Conservation (phyloP, 257 asterid genomes). For the Pogostemon cablin region DNA sequence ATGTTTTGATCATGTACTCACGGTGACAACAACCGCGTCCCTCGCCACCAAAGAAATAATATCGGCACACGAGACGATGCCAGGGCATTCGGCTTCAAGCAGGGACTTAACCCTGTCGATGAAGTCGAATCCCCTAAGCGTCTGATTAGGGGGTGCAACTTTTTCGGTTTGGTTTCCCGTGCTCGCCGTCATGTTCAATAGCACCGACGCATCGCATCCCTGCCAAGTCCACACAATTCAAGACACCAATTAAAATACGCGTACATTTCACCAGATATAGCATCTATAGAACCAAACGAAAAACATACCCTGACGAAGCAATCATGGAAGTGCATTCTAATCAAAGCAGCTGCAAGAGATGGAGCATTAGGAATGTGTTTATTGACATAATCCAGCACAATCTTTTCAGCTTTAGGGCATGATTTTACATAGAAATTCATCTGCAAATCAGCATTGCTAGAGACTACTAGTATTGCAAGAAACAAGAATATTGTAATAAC, state of each 20-base stretch:
- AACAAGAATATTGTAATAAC: constrained; percentile 19
- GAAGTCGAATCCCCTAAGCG: constrained; percentile 54
- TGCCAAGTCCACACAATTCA: background rate
- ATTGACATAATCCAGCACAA: constrained; percentile 51
- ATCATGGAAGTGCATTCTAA: constrained; percentile 60
- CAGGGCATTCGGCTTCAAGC: constrained; percentile 54
- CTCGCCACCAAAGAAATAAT: constrained; percentile 49
- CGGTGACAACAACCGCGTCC: constrained; percentile 49
- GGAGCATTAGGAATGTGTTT: constrained; percentile 66
- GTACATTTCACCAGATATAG: background rate
- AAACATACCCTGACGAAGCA: constrained; percentile 52
- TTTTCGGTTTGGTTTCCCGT: constrained; percentile 51
- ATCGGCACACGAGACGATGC: constrained; percentile 61
- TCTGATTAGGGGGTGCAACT: constrained; percentile 42
- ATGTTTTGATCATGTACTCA: constrained; percentile 20
- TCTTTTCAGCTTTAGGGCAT: constrained; percentile 68
- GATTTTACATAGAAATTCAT: constrained; percentile 54
- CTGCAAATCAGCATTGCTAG: constrained; percentile 44
- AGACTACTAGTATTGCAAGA: constrained; percentile 27
- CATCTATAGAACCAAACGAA: background rate
- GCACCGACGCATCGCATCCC: constrained; percentile 57
- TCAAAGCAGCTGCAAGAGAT: constrained; percentile 56
- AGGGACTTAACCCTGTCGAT: constrained; percentile 45
- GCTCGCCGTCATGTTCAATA: constrained; percentile 47
- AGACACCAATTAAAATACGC: no score